Conservation (phyloP, 176 grass and related monocot species). For the Guadua angustifolia region DNA sequence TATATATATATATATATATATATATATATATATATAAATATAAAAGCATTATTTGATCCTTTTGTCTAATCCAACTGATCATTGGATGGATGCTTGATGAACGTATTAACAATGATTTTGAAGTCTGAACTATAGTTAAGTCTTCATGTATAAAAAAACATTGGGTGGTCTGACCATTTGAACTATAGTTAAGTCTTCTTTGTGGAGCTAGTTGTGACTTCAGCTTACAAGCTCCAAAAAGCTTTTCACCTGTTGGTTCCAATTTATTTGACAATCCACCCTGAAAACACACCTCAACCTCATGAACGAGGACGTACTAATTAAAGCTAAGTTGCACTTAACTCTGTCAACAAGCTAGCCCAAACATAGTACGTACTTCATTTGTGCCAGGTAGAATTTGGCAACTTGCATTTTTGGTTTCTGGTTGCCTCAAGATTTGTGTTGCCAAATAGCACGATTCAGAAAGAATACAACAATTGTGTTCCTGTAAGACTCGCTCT, state of each 20-base stretch:
- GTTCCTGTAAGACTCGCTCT: background rate
- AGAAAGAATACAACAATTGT: background rate
- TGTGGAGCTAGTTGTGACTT: background rate
- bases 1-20: too few relatives aligned
- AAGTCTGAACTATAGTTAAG: background rate
- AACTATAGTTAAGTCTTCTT: conserved; percentile 15
- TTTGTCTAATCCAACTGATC: background rate
- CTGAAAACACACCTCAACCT: background rate
- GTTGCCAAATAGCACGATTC: background rate
- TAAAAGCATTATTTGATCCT: background rate
- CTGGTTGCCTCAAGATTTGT: background rate
- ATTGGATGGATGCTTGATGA: background rate
- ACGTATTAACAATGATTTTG: background rate
- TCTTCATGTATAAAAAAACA: background rate
- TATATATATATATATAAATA: too few relatives aligned
- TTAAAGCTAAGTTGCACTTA: background rate
- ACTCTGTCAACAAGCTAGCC: background rate
- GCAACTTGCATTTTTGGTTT: background rate
- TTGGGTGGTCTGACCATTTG: background rate
- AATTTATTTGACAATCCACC: background rate
- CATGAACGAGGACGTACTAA: background rate
- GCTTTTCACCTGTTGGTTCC: background rate
- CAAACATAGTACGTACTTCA: background rate
- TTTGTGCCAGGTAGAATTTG: background rate
- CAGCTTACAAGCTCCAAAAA: background rate